A percentile compares a stretch with the other conserved stretches of the same genome.
These are phyloP conservation scores for Thielaviopsis cerberus DNA, from an alignment of 2,329 filamentous ascomycete genomes.

Conservation along the genomic window DNA sequence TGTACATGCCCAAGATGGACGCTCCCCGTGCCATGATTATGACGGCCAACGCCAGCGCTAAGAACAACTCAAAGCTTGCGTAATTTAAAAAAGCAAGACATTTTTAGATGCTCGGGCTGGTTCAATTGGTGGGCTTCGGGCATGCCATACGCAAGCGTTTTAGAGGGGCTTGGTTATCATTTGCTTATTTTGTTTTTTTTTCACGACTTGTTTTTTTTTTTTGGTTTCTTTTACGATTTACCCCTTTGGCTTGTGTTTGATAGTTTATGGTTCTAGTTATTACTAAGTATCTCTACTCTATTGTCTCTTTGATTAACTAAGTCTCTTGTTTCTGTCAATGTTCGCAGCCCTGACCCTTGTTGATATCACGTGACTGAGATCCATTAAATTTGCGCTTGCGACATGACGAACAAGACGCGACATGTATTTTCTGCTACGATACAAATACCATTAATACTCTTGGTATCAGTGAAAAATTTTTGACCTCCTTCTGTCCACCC, in stretches of 20 bases:
- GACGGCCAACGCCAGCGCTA: constrained; percentile 53
- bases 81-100: constrained; percentile 13
- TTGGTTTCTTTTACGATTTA: not conserved
- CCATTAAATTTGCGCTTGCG: no score
- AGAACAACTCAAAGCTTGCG: constrained; percentile 36
- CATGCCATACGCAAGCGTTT: not conserved
- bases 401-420: no score
- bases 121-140: not conserved
- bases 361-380: no score
- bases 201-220: constrained; percentile 1
- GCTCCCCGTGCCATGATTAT: constrained; percentile 51
- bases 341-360: no score
- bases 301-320: not conserved
- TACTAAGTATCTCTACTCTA: not conserved
- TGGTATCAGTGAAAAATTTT: no score
- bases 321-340: not conserved
- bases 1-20: constrained; percentile 65
- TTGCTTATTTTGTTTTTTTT: not conserved
- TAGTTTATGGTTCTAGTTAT: not conserved
- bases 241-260: not conserved
- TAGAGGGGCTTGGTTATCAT: not conserved
- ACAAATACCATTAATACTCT: no score
- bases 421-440: no score
- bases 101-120: not conserved
- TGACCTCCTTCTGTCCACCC: no score